A percentile compares a stretch with the other conserved stretches of the same genome.
These are phyloP conservation scores for Eutrema heterophyllum DNA, from an alignment of 345 rosid genomes.

Conservation along the genomic window DNA sequence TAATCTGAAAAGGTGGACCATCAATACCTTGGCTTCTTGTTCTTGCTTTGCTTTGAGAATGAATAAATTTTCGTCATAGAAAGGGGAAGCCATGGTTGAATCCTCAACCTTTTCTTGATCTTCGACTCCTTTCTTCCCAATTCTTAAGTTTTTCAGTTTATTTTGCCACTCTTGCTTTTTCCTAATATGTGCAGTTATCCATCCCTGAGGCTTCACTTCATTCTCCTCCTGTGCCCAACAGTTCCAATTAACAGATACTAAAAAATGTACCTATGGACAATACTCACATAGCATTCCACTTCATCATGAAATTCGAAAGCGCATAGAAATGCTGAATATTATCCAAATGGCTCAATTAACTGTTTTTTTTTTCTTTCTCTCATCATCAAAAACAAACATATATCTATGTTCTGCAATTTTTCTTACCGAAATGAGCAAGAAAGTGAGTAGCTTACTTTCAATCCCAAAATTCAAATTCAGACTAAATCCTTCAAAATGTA, in stretches of 20 bases:
- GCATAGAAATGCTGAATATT: not conserved
- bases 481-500: not conserved
- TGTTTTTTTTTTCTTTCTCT: not conserved
- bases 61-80: constrained; percentile 63
- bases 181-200: constrained; percentile 56
- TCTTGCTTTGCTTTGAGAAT: constrained; percentile 62
- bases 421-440: not conserved
- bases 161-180: constrained; percentile 87
- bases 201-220: constrained; percentile 55
- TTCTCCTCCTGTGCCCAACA: constrained; percentile 40
- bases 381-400: not conserved
- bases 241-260: constrained; percentile 2
- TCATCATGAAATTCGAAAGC: not conserved
- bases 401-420: not conserved
- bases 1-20: not conserved
- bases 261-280: not conserved
- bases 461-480: not conserved
- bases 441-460: constrained; percentile 10
- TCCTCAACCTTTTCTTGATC: constrained; percentile 54
- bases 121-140: constrained; percentile 63
- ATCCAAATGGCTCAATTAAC: not conserved
- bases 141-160: constrained; percentile 58
- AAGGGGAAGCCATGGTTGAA: constrained; percentile 57
- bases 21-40: constrained; percentile 68
- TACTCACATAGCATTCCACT: not conserved